These are phyloP conservation scores for Lipomyces oligophaga DNA, from an alignment of 805 yeast species.

Conservation along the genomic window DNA sequence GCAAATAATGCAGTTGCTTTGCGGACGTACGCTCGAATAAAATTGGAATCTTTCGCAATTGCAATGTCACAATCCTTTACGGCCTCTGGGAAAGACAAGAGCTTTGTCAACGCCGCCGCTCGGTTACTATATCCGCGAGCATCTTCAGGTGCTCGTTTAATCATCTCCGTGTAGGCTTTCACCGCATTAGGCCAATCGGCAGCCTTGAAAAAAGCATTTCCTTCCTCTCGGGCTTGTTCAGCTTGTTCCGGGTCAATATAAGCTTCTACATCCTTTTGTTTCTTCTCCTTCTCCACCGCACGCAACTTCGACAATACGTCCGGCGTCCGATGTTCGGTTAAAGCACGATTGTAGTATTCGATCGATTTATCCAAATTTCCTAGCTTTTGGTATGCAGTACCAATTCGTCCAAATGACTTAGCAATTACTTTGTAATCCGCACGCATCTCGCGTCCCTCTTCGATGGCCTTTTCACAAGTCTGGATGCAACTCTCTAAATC, in stretches of 20 bases:
- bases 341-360: constrained; percentile 76
- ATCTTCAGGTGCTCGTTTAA: constrained; percentile 94
- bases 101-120: constrained; percentile 93
- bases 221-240: constrained; percentile 89
- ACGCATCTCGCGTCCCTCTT: constrained; percentile 81
- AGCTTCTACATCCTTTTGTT: constrained; percentile 68
- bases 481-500: constrained; percentile 80
- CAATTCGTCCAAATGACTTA: constrained; percentile 88
- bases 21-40: constrained; percentile 92
- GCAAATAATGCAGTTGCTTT: constrained; percentile 93
- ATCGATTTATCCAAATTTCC: constrained; percentile 71
- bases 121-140: constrained; percentile 96
- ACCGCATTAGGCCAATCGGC: constrained; percentile 98
- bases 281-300: constrained; percentile 78
- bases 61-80: constrained; percentile 89
- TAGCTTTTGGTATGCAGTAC: constrained; percentile 72
- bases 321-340: constrained; percentile 96
- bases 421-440: constrained; percentile 91
- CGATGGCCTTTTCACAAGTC: constrained; percentile 79
- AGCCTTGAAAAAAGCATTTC: constrained; percentile 81
- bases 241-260: constrained; percentile 90
- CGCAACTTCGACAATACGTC: constrained; percentile 86
- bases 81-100: constrained; percentile 96
- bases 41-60: constrained; percentile 78
- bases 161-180: constrained; percentile 89